Conservation (phyloP, 2,329 filamentous ascomycete genomes). For the Alternaria gaisen region DNA sequence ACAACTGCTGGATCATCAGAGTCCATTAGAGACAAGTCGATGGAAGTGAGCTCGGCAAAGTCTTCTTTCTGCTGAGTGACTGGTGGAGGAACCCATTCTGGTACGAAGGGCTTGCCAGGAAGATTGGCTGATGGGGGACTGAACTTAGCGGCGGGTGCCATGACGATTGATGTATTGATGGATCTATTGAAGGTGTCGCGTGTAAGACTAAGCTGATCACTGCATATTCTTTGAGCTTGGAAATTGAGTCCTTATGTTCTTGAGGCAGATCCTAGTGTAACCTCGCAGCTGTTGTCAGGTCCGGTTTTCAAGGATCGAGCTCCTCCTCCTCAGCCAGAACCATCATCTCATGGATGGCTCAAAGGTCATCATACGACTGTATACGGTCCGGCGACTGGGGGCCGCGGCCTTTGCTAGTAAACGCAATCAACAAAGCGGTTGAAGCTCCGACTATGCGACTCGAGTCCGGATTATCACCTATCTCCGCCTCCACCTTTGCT, state of each 20-base stretch:
- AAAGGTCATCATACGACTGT: background rate
- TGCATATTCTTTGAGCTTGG: background rate
- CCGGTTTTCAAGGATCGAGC: background rate
- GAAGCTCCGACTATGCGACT: background rate
- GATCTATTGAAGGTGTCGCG: background rate
- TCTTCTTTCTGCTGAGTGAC: constrained; percentile 56
- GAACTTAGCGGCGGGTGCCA: constrained; percentile 30
- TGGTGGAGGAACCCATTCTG: constrained; percentile 51
- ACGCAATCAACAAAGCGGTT: background rate
- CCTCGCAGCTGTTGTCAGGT: background rate
- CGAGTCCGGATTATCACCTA: background rate
- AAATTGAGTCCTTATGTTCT: background rate
- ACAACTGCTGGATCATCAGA: constrained; percentile 50
- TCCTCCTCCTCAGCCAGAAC: background rate
- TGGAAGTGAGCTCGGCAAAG: constrained; percentile 50
- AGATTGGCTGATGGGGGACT: constrained; percentile 32
- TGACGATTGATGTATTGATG: background rate
- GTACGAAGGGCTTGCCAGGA: constrained; percentile 20
- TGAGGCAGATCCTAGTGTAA: background rate
- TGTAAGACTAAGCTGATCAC: background rate
- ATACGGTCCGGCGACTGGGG: background rate
- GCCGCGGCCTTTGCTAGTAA: background rate
- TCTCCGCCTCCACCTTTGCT: background rate
- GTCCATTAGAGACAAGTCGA: constrained; percentile 44
- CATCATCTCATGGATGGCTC: background rate